Evolutionary conservation across 2,329 filamentous ascomycete genomes (phyloP), one percentile per base, ranked within the genome.

Genomic region (Fusarium staphyleae): DNA sequence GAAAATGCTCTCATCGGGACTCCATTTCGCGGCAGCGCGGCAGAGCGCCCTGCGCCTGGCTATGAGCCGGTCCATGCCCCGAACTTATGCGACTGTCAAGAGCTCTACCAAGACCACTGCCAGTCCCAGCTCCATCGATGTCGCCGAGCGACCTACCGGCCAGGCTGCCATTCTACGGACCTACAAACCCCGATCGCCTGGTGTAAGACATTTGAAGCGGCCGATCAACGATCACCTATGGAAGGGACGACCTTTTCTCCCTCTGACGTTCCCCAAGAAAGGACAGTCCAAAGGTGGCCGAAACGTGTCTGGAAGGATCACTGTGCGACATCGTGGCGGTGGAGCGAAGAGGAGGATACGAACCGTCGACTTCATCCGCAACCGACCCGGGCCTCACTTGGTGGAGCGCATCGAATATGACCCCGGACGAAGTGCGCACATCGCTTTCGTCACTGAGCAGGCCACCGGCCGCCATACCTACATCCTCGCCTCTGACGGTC

Each of bases 341-440:
- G 96, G 95, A 63, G 88, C 88, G 55, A 96, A 97, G 81, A 83
- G 93, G 69, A 87, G 95, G 70, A 96, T 99, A 77, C 83, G 96
- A 55, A 95, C 87, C 1, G 87, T 99, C 28, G 96, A 99, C 75
- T 99, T 96, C 72, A 79, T 87, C 62, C 88, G 95, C 47, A 85
- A 82, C 73, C 83, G 83, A 19, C 85, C 92, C 0, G 95, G 95
- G 14, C 87, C 90, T 60, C 95, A 98, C 67, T 76, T 87, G 13
- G 93, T 99, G 48, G 93, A 98, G 71, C 86, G 95, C 56, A 95
- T 99, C 69, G 95, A 99, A 74, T 93, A 98, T 73, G 96, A 99
- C 68, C 95, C 95, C 1, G 91, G 91, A 62, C 88, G 95, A 44
- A 96, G 87, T 67, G 91, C 93, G 12, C 95, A 99, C 72, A 93